A percentile compares a stretch with the other conserved stretches of the same genome.
These are phyloP conservation scores for Chalciporus pseudorubinellus DNA, from an alignment of 768 basidiomycete genomes.

Conservation along the genomic window DNA sequence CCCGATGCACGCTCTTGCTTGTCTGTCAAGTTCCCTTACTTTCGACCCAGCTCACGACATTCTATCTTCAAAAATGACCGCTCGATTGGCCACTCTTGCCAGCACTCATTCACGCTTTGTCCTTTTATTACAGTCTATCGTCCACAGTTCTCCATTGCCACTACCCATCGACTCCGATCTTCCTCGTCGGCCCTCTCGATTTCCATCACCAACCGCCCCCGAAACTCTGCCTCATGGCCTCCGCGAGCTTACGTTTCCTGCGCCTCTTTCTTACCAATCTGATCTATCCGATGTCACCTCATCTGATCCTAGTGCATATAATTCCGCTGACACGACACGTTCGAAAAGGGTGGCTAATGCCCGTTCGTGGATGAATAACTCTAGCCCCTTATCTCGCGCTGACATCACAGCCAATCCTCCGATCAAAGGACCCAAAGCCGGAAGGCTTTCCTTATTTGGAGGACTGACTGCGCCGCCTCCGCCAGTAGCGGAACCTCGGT, in stretches of 20 bases:
- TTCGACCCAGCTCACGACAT: conserved; percentile 32
- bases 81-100: conserved; percentile 46
- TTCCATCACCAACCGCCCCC: conserved; percentile 13
- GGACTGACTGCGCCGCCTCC: conserved; percentile 38
- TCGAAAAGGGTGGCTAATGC: conserved; percentile 1
- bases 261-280: conserved; percentile 57
- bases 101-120: conserved; percentile 74
- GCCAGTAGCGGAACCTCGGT: conserved; percentile 44
- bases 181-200: conserved; percentile 26
- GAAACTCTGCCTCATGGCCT: conserved; percentile 31
- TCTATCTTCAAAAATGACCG: conserved; percentile 17
- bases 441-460: conserved; percentile 40
- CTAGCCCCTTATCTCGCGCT: conserved; percentile 26
- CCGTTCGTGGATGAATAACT: conserved; percentile 5
- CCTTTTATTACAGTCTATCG: conserved; percentile 68
- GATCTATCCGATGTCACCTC: conserved; percentile 15
- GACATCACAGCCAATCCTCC: conserved; percentile 6
- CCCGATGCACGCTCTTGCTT: conserved; percentile 61
- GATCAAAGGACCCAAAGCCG: conserved; percentile 15
- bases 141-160: conserved; percentile 56
- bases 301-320: conserved; percentile 9
- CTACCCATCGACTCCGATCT: conserved; percentile 46
- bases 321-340: conserved; percentile 1
- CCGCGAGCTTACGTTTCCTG: conserved; percentile 70
- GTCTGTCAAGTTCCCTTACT: conserved; percentile 40